phyloP scores from a whole-genome alignment of 2,329 filamentous ascomycete genomes.

The Geosmithia flava region DNA sequence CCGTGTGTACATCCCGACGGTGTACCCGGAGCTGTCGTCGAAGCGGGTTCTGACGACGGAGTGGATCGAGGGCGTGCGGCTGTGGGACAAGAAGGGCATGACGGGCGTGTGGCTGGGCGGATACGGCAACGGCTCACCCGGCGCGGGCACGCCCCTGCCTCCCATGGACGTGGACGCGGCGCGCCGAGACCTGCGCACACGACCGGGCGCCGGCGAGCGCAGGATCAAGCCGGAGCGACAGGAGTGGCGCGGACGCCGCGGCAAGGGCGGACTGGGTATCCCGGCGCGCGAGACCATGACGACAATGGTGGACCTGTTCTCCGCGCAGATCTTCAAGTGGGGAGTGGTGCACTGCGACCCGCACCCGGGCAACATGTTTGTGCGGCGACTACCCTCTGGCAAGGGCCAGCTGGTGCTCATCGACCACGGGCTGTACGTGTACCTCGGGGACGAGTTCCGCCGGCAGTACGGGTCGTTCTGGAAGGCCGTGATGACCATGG shows the following conservation, averaged over 20 bases:
- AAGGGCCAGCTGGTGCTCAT: slow-evolving; percentile 85
- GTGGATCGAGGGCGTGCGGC: slow-evolving; percentile 89
- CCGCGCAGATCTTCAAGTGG: slow-evolving; percentile 97
- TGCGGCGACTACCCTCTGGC: slow-evolving; percentile 74
- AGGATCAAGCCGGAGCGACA: slow-evolving; percentile 69
- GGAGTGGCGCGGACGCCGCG: slow-evolving; percentile 61
- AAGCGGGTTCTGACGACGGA: slow-evolving; percentile 84
- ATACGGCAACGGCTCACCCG: slow-evolving; percentile 63
- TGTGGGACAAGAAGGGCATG: slow-evolving; percentile 85
- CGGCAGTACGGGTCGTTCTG: slow-evolving; percentile 83
- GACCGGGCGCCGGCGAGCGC: slow-evolving; percentile 35
- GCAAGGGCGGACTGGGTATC: slow-evolving; percentile 72
- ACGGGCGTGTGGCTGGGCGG: slow-evolving; percentile 68
- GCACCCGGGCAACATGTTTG: slow-evolving; percentile 94
- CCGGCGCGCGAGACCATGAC: slow-evolving; percentile 82
- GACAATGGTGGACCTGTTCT: slow-evolving; percentile 92
- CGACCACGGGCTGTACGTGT: slow-evolving; percentile 92
- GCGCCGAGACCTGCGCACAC: slow-evolving; percentile 32
- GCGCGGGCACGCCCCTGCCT: slow-evolving; percentile 54
- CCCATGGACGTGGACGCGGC: slow-evolving; percentile 33
- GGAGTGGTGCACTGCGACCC: slow-evolving; percentile 93
- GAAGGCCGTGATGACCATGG: slow-evolving; percentile 88
- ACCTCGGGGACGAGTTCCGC: slow-evolving; percentile 73
- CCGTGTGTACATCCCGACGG: slow-evolving; percentile 77
- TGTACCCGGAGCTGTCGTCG: slow-evolving; percentile 73